Percentiles rank a stretch among this genome's conserved stretches.
Evolutionary conservation across 2,329 filamentous ascomycete genomes (phyloP).

Genomic region (Huntiella decipiens): DNA sequence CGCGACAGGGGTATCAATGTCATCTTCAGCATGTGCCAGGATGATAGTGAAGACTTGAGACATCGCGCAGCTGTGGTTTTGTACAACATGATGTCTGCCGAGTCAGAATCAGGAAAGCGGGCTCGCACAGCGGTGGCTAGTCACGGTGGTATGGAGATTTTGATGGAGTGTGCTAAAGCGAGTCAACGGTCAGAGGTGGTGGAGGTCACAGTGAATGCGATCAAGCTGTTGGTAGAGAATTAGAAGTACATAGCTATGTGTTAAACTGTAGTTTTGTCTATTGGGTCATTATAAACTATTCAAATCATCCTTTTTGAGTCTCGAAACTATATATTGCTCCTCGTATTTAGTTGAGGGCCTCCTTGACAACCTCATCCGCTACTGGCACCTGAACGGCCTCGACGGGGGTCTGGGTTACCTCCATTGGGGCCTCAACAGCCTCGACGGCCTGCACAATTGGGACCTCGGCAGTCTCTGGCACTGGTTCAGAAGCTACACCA

Average conservation of each 20-base stretch:
- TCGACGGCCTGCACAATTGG: background rate
- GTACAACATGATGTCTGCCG: constrained; percentile 49
- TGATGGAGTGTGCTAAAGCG: constrained; percentile 53
- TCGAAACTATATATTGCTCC: background rate
- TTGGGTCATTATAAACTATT: no score
- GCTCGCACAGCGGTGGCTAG: constrained; percentile 41
- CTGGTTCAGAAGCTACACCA: background rate
- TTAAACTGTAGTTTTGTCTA: no score
- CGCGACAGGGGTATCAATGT: constrained; percentile 54
- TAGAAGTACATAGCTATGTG: no score
- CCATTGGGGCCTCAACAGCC: background rate
- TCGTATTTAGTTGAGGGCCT: background rate
- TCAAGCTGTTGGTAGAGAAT: constrained; percentile 44
- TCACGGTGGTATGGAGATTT: constrained; percentile 42
- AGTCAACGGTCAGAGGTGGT: constrained; percentile 51
- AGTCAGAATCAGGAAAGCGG: constrained; percentile 43
- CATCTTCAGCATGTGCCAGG: constrained; percentile 62
- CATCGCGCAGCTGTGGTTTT: constrained; percentile 59
- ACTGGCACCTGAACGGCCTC: background rate
- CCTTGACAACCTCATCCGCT: constrained; percentile 13
- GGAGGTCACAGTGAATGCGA: constrained; percentile 48
- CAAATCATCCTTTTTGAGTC: no score
- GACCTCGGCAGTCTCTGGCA: background rate
- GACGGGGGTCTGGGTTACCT: background rate
- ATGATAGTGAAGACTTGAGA: constrained; percentile 49